phyloP scores from a whole-genome alignment of 2,329 filamentous ascomycete genomes.

The Plectosphaerella plurivora region DNA sequence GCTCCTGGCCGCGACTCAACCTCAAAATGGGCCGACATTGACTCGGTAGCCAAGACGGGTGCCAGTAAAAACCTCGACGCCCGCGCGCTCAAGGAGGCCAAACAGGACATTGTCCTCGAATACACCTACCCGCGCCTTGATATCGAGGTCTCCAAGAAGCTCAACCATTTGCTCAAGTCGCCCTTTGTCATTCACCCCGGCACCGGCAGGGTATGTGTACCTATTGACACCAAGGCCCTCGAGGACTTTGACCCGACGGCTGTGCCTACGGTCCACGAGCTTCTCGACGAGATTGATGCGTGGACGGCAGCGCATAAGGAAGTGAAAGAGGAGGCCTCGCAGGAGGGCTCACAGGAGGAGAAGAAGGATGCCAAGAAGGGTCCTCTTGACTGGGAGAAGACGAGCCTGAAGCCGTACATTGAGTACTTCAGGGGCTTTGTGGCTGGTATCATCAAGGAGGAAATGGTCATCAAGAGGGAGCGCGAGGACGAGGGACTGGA shows the following conservation, averaged over 20 bases:
- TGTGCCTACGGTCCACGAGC: conserved; percentile 83
- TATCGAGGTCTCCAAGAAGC: conserved; percentile 94
- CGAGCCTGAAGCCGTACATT: conserved; percentile 85
- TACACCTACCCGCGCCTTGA: conserved; percentile 97
- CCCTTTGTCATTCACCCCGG: conserved; percentile 96
- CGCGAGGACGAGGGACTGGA: conserved; percentile 46
- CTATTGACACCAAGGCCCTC: conserved; percentile 71
- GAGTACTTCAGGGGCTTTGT: conserved; percentile 87
- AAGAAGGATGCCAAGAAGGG: conserved; percentile 33
- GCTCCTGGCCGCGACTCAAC: conserved; percentile 71
- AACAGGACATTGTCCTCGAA: conserved; percentile 93
- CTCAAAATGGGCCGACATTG: conserved; percentile 93
- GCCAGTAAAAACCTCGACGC: conserved; percentile 68
- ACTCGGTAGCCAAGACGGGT: conserved; percentile 74
- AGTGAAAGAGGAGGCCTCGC: conserved; percentile 35
- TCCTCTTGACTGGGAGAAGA: conserved; percentile 92
- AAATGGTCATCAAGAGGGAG: conserved; percentile 56
- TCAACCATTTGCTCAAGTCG: conserved; percentile 95
- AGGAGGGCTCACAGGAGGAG: conserved; percentile 40
- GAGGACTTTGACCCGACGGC: conserved; percentile 81
- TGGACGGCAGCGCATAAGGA: conserved; percentile 55
- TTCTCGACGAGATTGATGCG: conserved; percentile 81
- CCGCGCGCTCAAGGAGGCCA: conserved; percentile 74
- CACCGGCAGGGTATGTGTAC: conserved; percentile 91
- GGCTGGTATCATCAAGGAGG: conserved; percentile 71